Evolutionary conservation across 331 rosid genomes (phyloP), one percentile per base, ranked within the genome.

Genomic region (Arachis monticola): DNA sequence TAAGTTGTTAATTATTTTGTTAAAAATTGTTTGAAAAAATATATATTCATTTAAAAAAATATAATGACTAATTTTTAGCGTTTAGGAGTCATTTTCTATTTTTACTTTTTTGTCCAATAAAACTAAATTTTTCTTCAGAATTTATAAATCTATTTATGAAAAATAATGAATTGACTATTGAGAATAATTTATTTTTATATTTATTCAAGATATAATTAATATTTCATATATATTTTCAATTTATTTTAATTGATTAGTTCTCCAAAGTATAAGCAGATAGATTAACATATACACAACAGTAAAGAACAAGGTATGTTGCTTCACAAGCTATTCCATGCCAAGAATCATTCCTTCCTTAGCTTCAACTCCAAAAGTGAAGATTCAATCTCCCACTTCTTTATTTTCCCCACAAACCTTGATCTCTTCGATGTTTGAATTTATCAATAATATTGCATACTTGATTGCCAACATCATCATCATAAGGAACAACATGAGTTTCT

Each of bases 311-410:
- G 22, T 52, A 27, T 60, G 22, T 32, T 59, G 27, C 69, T 60
- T 58, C 35, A 30, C 10, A 72, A 64, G 75, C 53, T 30, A 59
- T 72, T 74, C 78, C 85, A 88, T 60, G 76, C 74, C 27, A 85
- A 78, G 86, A 85, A 82, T 8, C 48, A 82, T 83, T 35, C 91
- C 71, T 88, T 88, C 52, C 96, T 88, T 91, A 9, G 47, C 96
- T 88, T 91, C 10, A 63, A 8, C 31, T 5, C 8, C 35, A 11
- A 42, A 72, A 73, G 44, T 14, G 31, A 63, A 10, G 73, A 79
- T 82, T 32, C 75, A 72, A 27, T 53, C 44, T 60, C 42, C 60
- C 17, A 66, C 65, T 47, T 60, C 69, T 1, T 45, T 60, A 13
- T 52, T 53, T n/a, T 14, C 60, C 47, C 59, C 62, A 2, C 9